Percentiles rank a stretch among this genome's conserved stretches.
Evolutionary conservation across 768 basidiomycete species (phyloP).

Genomic region (Wakefieldia striispora): DNA sequence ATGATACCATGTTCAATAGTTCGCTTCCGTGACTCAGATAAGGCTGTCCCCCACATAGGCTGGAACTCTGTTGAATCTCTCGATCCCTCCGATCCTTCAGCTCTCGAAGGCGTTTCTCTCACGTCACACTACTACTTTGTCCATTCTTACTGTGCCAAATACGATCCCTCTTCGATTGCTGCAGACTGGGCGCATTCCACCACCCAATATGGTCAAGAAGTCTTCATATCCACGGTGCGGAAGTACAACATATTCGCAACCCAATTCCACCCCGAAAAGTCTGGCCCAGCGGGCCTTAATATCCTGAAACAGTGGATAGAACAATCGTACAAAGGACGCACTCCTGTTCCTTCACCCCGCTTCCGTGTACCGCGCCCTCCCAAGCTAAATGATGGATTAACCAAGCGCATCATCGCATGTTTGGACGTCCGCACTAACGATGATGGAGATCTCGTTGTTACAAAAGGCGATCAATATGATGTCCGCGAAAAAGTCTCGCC

Average conservation of each 20-base stretch:
- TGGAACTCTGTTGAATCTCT: slow-evolving; percentile 82
- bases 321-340: slow-evolving; percentile 44
- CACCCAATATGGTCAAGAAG: slow-evolving; percentile 92
- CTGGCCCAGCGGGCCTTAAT: slow-evolving; percentile 80
- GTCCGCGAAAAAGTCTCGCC: slow-evolving; percentile 73
- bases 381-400: slow-evolving; percentile 61
- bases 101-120: slow-evolving; percentile 47
- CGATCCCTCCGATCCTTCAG: slow-evolving; percentile 37
- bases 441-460: slow-evolving; percentile 93
- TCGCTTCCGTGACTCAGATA: slow-evolving; percentile 65
- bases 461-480: slow-evolving; percentile 99
- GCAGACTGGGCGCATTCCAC: slow-evolving; percentile 80
- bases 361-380: slow-evolving; percentile 37
- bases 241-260: slow-evolving; percentile 85
- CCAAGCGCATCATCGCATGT: slow-evolving; percentile 94
- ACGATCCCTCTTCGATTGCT: slow-evolving; percentile 57
- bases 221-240: slow-evolving; percentile 83
- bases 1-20: slow-evolving; percentile 82
- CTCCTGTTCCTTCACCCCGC: slow-evolving; percentile 26
- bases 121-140: slow-evolving; percentile 92
- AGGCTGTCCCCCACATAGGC: slow-evolving; percentile 96
- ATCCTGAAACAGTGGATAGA: slow-evolving; percentile 81
- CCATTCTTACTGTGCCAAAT: slow-evolving; percentile 88
- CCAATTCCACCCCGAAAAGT: slow-evolving; percentile 99
- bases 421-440: slow-evolving; percentile 98